Conservation (phyloP, 176 grass and related monocot species). For the Zea luxurians region DNA sequence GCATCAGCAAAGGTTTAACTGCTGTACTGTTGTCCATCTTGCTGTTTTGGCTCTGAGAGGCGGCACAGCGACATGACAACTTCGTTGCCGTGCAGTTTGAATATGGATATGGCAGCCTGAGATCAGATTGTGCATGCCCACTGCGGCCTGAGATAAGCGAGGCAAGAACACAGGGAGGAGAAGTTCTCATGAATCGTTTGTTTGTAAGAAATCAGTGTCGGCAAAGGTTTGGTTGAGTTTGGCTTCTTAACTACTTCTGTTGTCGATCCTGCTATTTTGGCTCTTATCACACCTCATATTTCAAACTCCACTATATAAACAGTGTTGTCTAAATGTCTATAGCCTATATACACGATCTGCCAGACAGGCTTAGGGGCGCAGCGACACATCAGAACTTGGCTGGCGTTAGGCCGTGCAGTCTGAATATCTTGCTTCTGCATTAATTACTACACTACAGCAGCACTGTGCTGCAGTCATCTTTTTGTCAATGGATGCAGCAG, state of each 20-base stretch:
- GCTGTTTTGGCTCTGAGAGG: too few species aligned
- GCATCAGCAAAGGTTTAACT: too few species aligned
- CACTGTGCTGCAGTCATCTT: neutral
- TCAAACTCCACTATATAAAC: too few species aligned
- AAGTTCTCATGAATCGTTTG: neutral
- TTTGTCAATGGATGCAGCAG: slow-evolving; percentile 24
- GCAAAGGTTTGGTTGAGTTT: neutral
- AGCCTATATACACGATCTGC: too few species aligned
- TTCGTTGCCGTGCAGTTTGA: too few species aligned
- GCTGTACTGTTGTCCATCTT: too few species aligned
- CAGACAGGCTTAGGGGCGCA: neutral
- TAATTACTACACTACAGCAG: slow-evolving; percentile 8
- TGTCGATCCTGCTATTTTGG: neutral
- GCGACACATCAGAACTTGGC: slow-evolving; percentile 16
- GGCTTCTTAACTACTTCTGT: neutral
- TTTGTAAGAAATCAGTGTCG: neutral
- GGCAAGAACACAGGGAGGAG: slow-evolving; percentile 1
- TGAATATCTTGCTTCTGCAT: slow-evolving; percentile 25
- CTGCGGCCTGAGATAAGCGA: too few species aligned
- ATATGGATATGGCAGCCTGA: too few species aligned
- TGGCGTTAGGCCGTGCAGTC: slow-evolving; percentile 18
- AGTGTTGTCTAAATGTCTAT: too few species aligned
- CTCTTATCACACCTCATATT: too few species aligned
- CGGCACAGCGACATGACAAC: too few species aligned
- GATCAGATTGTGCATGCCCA: too few species aligned